phyloP scores from a whole-genome alignment of 2,329 filamentous ascomycete species.

The Metarhizium humberi region DNA sequence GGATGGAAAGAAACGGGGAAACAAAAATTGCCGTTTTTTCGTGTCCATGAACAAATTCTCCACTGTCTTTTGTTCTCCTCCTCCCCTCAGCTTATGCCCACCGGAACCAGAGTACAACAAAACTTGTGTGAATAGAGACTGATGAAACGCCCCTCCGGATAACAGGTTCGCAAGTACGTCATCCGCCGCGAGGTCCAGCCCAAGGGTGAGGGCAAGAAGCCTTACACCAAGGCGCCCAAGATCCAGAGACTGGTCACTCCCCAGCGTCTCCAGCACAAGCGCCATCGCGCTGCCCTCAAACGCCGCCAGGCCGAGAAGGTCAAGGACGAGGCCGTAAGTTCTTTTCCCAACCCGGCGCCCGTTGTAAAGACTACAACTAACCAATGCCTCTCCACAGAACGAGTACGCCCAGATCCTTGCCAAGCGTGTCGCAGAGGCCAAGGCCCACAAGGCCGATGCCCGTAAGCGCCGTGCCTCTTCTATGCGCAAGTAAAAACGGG shows the following conservation, averaged over 20 bases:
- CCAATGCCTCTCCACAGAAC: slow-evolving; percentile 54
- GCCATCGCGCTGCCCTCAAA: slow-evolving; percentile 96
- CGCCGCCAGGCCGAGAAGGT: slow-evolving; percentile 91
- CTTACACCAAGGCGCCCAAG: slow-evolving; percentile 99
- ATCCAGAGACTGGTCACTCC: slow-evolving; percentile 99
- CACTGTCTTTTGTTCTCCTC: background rate
- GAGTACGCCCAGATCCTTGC: slow-evolving; percentile 94
- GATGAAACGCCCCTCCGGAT: slow-evolving; percentile 23
- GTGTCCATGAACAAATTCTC: too few species aligned
- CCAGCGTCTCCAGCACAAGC: slow-evolving; percentile 99
- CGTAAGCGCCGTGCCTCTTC: slow-evolving; percentile 97
- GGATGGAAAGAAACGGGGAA: background rate
- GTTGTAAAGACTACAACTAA: background rate
- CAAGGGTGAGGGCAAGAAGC: slow-evolving; percentile 94
- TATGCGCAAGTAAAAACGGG: slow-evolving; percentile 67
- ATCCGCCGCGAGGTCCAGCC: slow-evolving; percentile 97
- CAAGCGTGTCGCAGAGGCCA: slow-evolving; percentile 95
- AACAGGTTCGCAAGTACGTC: slow-evolving; percentile 96
- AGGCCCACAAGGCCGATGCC: slow-evolving; percentile 84
- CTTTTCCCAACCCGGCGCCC: background rate
- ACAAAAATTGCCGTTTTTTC: background rate
- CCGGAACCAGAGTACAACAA: slow-evolving; percentile 15
- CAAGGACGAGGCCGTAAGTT: slow-evolving; percentile 96
- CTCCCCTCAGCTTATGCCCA: background rate
- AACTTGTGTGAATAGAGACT: slow-evolving; percentile 18